Evolutionary conservation across 2,329 filamentous ascomycete genomes (phyloP), one percentile per base, ranked within the genome.

Genomic region (Exserohilum turcica): DNA sequence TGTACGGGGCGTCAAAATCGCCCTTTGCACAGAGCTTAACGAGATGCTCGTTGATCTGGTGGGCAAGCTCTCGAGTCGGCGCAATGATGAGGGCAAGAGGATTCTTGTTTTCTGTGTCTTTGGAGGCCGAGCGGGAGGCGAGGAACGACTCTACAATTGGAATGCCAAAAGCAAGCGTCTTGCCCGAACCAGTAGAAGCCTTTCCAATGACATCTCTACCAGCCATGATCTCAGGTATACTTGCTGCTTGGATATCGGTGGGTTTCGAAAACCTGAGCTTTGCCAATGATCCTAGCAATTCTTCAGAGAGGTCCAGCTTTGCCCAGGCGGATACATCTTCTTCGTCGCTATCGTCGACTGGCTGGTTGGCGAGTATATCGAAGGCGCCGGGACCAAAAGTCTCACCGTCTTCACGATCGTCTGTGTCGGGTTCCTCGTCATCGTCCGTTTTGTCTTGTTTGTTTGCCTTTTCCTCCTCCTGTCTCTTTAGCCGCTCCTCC

Each of bases 141-240:
- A 99, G 76, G 80, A 88, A 97, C 49, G 84, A 82, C 74, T 99
- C 92, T 8, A 97, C 80, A 50, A 99, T 94, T 0, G 94, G 94
- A 57, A 99, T 92, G 1, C 89, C 91, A 74, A 96, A 99, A 0
- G 94, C 93, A 38, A 99, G 79, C 0, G 94, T 99, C 77, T 99
- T 99, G 64, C 94, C 94, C 12, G 94, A 97, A 61, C 94, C 94
- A 0, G 94, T 99, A 9, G 93, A 89, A 2, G 94, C 94, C 77
- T 99, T 99, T 36, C 94, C 94, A 59, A 99, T 89, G 13, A 97
- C 88, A 74, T 99, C 93, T 70, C 90, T 89, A 0, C 93, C 93
- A 5, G 85, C 84, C 16, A 93, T 72, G 39, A 97, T 90, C 47
- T 90, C 84, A 0, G 94, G 92, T 63, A 99, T 96, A 1, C 90